A percentile compares a stretch with the other conserved stretches of the same genome.
Conservation (phyloP, 2,329 filamentous ascomycete genomes). For the Rhinocladiella mackenziei region DNA sequence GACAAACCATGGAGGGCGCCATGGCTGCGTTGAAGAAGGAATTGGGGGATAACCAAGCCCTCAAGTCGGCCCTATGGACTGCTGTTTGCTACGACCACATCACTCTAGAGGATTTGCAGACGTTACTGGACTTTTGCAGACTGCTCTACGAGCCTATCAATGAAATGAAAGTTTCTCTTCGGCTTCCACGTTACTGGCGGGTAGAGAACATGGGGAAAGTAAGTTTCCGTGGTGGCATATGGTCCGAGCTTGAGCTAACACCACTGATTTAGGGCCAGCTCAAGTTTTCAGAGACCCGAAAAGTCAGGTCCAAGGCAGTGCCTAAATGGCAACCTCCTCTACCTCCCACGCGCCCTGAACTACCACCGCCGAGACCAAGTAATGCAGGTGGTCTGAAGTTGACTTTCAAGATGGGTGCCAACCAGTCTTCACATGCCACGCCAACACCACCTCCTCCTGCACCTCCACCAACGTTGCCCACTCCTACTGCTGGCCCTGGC, state of each 20-base stretch:
- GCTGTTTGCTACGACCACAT: slow-evolving; percentile 52
- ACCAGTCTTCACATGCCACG: slow-evolving; percentile 33
- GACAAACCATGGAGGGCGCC: slow-evolving; percentile 56
- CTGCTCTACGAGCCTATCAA: slow-evolving; percentile 54
- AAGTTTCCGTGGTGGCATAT: slow-evolving; percentile 19
- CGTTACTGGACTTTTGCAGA: slow-evolving; percentile 55
- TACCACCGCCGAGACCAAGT: slow-evolving; percentile 7
- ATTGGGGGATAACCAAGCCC: slow-evolving; percentile 45
- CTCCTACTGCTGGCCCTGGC: slow-evolving; percentile 35
- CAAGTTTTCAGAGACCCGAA: slow-evolving; percentile 40
- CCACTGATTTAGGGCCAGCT: slow-evolving; percentile 38
- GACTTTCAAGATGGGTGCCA: slow-evolving; percentile 31
- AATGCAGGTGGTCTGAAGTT: slow-evolving; percentile 13
- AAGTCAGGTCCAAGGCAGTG: slow-evolving; percentile 38
- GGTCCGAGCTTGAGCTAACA: slow-evolving; percentile 10
- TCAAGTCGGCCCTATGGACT: slow-evolving; percentile 55
- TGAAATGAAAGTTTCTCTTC: slow-evolving; percentile 48
- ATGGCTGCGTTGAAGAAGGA: slow-evolving; percentile 54
- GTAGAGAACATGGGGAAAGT: slow-evolving; percentile 52
- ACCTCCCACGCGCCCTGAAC: slow-evolving; percentile 15
- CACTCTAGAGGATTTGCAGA: slow-evolving; percentile 51
- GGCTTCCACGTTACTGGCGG: slow-evolving; percentile 56
- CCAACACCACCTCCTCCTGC: slow-evolving; percentile 34
- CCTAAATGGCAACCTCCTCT: slow-evolving; percentile 31
- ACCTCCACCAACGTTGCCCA: slow-evolving; percentile 31